Evolutionary conservation across 2,329 filamentous ascomycete species (phyloP).

Genomic region (Hypoxylon rubiginosum): DNA sequence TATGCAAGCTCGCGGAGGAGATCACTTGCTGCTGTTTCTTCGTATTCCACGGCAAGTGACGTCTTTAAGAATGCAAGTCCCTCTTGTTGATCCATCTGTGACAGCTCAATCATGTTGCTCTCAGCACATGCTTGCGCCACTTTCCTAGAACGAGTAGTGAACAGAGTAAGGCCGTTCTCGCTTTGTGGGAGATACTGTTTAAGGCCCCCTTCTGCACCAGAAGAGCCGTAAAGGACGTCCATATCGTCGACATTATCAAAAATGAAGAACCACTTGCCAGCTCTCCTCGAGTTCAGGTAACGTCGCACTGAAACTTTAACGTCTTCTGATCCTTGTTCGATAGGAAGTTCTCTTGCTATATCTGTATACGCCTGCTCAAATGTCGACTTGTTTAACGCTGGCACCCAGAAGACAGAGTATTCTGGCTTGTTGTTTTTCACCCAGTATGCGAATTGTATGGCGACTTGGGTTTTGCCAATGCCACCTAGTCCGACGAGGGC

Average conservation of each 20-base stretch:
- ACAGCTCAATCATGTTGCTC: constrained; percentile 49
- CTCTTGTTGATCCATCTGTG: constrained; percentile 49
- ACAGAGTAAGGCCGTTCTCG: constrained; percentile 51
- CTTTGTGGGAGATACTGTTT: constrained; percentile 53
- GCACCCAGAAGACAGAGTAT: constrained; percentile 11
- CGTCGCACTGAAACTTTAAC: constrained; percentile 13
- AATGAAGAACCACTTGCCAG: constrained; percentile 11
- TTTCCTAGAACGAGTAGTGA: constrained; percentile 56
- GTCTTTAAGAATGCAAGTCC: constrained; percentile 49
- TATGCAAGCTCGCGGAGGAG: constrained; percentile 51
- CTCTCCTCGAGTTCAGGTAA: neutral
- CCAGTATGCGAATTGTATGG: neutral
- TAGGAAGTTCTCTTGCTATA: neutral
- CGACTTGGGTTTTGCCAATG: constrained; percentile 15
- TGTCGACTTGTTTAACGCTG: constrained; percentile 7
- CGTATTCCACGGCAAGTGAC: constrained; percentile 35
- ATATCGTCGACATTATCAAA: constrained; percentile 9
- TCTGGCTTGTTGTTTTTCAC: neutral
- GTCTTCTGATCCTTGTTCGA: constrained; percentile 9
- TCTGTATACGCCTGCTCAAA: constrained; percentile 11
- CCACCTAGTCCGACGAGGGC: constrained; percentile 1
- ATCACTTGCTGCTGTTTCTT: constrained; percentile 25
- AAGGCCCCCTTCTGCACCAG: constrained; percentile 32
- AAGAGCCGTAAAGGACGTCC: neutral
- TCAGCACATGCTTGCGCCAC: constrained; percentile 47